A percentile compares a stretch with the other conserved stretches of the same genome.
Evolutionary conservation across 2,329 filamentous ascomycete genomes (phyloP).

Genomic region (Neoascochyta sp.): DNA sequence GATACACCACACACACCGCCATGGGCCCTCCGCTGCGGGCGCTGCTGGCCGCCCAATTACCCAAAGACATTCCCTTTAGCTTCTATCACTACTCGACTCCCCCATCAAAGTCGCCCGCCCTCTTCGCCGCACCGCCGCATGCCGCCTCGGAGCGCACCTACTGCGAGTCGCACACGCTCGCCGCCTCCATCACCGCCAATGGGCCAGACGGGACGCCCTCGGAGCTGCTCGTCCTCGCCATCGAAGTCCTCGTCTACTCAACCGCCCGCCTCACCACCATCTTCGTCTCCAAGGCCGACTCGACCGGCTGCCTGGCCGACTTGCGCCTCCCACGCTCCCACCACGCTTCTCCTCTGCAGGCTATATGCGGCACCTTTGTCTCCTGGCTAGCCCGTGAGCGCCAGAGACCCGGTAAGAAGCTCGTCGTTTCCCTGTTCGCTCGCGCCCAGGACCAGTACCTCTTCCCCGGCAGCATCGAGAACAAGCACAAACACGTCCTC

Average conservation of each 20-base stretch:
- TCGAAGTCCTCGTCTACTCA: slow-evolving; percentile 83
- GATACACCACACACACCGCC: no score
- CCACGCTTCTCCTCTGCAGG: slow-evolving; percentile 66
- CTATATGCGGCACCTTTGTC: slow-evolving; percentile 71
- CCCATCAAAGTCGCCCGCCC: slow-evolving; percentile 66
- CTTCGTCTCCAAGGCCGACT: slow-evolving; percentile 96
- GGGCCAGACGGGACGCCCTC: slow-evolving; percentile 28
- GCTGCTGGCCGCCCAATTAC: slow-evolving; percentile 52
- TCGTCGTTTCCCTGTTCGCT: slow-evolving; percentile 86
- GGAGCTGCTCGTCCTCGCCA: slow-evolving; percentile 70
- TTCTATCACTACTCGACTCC: slow-evolving; percentile 86
- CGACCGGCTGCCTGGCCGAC: slow-evolving; percentile 77
- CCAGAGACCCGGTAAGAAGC: slow-evolving; percentile 60
- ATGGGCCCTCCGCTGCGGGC: slow-evolving; percentile 41
- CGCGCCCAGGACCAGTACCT: slow-evolving; percentile 90
- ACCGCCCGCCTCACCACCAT: slow-evolving; percentile 77
- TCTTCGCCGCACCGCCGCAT: slow-evolving; percentile 75
- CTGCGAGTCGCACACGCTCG: slow-evolving; percentile 78
- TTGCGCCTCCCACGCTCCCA: slow-evolving; percentile 52
- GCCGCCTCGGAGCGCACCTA: slow-evolving; percentile 72
- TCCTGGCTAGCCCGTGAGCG: slow-evolving; percentile 67
- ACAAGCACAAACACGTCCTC: slow-evolving; percentile 80
- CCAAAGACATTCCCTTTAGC: slow-evolving; percentile 57
- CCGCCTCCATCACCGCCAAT: slow-evolving; percentile 49
- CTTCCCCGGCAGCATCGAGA: slow-evolving; percentile 87